These are phyloP conservation scores for Dactylellina cionopaga DNA, from an alignment of 2,329 filamentous ascomycete species.

Conservation along the genomic window DNA sequence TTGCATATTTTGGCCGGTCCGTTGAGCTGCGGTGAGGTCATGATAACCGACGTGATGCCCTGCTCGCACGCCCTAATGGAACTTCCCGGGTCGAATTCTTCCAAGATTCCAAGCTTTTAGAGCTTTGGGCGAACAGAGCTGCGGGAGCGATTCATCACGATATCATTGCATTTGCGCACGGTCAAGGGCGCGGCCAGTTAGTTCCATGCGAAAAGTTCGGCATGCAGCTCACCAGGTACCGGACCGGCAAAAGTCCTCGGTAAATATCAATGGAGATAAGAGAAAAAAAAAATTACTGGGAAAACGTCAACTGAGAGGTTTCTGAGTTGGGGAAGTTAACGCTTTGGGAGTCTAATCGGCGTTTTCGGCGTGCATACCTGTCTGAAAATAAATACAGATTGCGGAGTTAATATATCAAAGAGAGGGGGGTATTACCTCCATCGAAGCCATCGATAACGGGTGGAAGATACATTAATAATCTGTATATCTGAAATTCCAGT, in stretches of 20 bases:
- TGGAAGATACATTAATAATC: no score
- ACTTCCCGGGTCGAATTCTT: conserved; percentile 19
- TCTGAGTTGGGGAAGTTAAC: no score
- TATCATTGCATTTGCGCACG: conserved; percentile 30
- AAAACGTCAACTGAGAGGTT: no score
- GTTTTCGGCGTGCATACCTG: no score
- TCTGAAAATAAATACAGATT: no score
- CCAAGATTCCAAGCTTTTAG: not conserved
- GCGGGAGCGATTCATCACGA: conserved; percentile 23
- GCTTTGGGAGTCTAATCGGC: no score
- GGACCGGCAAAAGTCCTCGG: conserved; percentile 36
- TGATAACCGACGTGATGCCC: not conserved
- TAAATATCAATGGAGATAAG: conserved; percentile 19
- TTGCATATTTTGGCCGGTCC: conserved; percentile 13
- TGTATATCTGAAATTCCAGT: not conserved
- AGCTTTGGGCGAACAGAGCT: conserved; percentile 7
- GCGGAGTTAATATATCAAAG: no score
- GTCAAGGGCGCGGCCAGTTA: conserved; percentile 17
- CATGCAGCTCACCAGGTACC: conserved; percentile 18
- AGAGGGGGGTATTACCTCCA: no score
- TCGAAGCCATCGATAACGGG: no score
- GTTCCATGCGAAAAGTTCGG: conserved; percentile 2
- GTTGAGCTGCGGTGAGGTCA: conserved; percentile 18
- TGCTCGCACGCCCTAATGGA: conserved; percentile 19
- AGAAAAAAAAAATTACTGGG: not conserved